phyloP scores from a whole-genome alignment of 1,284 basidiomycete species.

The Schizophyllum amplum region DNA sequence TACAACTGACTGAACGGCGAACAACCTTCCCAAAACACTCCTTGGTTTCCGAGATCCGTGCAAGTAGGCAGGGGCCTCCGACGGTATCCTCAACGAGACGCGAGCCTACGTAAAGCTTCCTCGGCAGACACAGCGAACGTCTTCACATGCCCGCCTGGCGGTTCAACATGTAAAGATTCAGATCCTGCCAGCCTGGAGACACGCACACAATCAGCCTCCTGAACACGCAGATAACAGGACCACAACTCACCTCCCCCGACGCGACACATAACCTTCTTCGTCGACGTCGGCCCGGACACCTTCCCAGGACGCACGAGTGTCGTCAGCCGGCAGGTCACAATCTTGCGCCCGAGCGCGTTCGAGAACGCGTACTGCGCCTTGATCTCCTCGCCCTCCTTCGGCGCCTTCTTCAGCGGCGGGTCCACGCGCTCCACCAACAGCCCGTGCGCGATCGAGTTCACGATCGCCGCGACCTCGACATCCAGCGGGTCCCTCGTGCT shows the following conservation, averaged over 20 bases:
- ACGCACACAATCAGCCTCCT: slow-evolving; percentile 3
- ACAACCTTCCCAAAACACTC: neutral
- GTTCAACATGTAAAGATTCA: slow-evolving; percentile 71
- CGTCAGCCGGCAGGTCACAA: slow-evolving; percentile 74
- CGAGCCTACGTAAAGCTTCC: neutral
- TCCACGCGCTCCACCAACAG: slow-evolving; percentile 75
- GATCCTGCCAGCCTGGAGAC: slow-evolving; percentile 74
- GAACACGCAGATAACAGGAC: slow-evolving; percentile 8
- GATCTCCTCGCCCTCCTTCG: slow-evolving; percentile 70
- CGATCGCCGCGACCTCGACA: slow-evolving; percentile 65
- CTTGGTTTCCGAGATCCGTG: no score
- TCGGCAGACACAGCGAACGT: neutral
- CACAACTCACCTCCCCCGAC: slow-evolving; percentile 65
- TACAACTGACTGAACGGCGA: slow-evolving; percentile 12
- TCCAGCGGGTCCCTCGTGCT: slow-evolving; percentile 78
- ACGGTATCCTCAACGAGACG: neutral
- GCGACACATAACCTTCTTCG: slow-evolving; percentile 81
- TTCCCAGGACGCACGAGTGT: slow-evolving; percentile 58
- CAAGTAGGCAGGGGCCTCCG: no score
- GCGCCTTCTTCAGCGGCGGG: slow-evolving; percentile 55
- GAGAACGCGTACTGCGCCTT: slow-evolving; percentile 79
- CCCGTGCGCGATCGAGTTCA: slow-evolving; percentile 69
- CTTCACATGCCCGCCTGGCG: slow-evolving; percentile 49
- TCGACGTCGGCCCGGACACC: slow-evolving; percentile 37
- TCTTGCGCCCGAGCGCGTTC: slow-evolving; percentile 60